Conservation (phyloP, 305 asterid genomes). For the Solanum hybrid region DNA sequence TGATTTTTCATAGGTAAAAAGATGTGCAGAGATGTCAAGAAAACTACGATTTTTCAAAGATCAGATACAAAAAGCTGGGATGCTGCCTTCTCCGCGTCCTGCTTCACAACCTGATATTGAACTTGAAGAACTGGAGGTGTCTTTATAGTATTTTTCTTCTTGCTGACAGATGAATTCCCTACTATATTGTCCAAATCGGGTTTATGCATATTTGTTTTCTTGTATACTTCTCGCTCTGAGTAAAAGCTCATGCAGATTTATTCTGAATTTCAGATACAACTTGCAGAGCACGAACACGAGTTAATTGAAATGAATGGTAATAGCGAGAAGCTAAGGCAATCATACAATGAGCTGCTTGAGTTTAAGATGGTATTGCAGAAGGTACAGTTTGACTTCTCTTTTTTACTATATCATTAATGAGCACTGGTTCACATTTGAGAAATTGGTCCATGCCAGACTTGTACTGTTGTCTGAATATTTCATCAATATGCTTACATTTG, state of each 20-base stretch:
- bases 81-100: slow-evolving; percentile 50
- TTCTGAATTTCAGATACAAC: slow-evolving; percentile 49
- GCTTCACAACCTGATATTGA: slow-evolving; percentile 82
- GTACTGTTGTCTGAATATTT: background rate
- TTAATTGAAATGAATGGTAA: slow-evolving; percentile 89
- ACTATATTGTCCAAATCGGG: background rate
- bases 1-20: slow-evolving; percentile 56
- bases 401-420: background rate
- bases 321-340: slow-evolving; percentile 73
- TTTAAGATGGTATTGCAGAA: slow-evolving; percentile 94
- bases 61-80: slow-evolving; percentile 82
- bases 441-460: background rate
- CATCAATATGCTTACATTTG: background rate
- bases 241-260: background rate
- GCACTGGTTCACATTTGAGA: background rate
- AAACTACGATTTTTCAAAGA: slow-evolving; percentile 84
- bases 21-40: slow-evolving; percentile 97
- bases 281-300: slow-evolving; percentile 94
- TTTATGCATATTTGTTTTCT: background rate
- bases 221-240: background rate
- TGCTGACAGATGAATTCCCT: background rate
- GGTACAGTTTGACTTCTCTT: slow-evolving; percentile 32
- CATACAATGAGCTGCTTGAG: slow-evolving; percentile 94
- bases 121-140: slow-evolving; percentile 90
- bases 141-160: slow-evolving; percentile 11